Evolutionary conservation across 345 rosid species (phyloP).

Genomic region (Passiflora organensis): DNA sequence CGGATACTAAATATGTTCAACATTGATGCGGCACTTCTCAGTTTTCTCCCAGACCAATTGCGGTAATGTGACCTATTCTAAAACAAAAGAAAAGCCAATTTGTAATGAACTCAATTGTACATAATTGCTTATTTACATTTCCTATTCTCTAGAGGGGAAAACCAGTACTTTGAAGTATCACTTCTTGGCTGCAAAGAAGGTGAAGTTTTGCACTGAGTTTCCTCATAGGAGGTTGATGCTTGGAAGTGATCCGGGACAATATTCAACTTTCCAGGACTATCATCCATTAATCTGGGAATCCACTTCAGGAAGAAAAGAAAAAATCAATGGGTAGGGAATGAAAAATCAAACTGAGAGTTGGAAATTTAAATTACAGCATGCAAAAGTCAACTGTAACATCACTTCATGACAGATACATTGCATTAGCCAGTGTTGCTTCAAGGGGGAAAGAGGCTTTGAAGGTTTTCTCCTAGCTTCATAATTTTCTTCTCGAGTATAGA

Average conservation of each 20-base stretch:
- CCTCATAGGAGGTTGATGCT: slow-evolving; percentile 38
- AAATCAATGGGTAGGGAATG: not conserved
- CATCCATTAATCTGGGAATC: slow-evolving; percentile 59
- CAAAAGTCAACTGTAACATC: not conserved
- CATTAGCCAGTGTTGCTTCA: not conserved
- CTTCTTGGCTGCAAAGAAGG: slow-evolving; percentile 34
- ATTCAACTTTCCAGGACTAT: slow-evolving; percentile 52
- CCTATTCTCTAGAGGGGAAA: not conserved
- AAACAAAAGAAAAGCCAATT: slow-evolving; percentile 32
- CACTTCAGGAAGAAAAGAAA: slow-evolving; percentile 1
- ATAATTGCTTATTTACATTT: not conserved
- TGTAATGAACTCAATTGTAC: slow-evolving; percentile 17
- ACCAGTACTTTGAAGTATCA: slow-evolving; percentile 44
- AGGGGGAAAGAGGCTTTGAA: not conserved
- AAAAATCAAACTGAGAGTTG: not conserved
- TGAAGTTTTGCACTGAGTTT: slow-evolving; percentile 30
- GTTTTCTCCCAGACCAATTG: slow-evolving; percentile 41
- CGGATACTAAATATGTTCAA: slow-evolving; percentile 66
- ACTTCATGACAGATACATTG: not conserved
- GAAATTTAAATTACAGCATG: not conserved
- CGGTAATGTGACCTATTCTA: slow-evolving; percentile 51
- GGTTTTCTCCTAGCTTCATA: not conserved
- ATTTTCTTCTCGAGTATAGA: no score
- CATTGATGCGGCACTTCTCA: slow-evolving; percentile 59
- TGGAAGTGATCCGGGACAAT: slow-evolving; percentile 67